A percentile compares a stretch with the other conserved stretches of the same genome.
phyloP scores from a whole-genome alignment of 2,329 filamentous ascomycete genomes.

The Hypoxylon sp. region DNA sequence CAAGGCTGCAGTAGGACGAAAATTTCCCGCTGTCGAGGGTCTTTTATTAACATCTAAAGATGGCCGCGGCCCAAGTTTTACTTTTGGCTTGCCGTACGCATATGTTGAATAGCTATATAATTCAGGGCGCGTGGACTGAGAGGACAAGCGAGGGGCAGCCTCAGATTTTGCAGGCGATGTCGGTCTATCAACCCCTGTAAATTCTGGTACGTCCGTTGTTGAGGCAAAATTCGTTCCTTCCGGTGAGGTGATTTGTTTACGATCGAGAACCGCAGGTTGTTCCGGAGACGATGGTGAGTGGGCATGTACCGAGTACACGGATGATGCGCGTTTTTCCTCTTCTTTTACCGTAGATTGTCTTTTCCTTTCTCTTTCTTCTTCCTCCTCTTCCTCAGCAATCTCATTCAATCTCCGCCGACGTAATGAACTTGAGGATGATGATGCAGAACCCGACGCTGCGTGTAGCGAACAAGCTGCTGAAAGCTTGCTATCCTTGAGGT shows the following conservation, averaged over 20 bases:
- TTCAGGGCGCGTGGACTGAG: slow-evolving; percentile 68
- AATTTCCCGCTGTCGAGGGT: slow-evolving; percentile 73
- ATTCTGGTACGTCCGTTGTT: slow-evolving; percentile 66
- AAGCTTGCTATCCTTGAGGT: slow-evolving; percentile 88
- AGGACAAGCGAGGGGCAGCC: slow-evolving; percentile 62
- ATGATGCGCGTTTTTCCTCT: slow-evolving; percentile 58
- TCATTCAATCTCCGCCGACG: slow-evolving; percentile 85
- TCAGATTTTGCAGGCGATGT: slow-evolving; percentile 63
- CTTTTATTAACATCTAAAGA: slow-evolving; percentile 76
- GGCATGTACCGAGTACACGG: slow-evolving; percentile 46
- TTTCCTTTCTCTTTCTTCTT: slow-evolving; percentile 74
- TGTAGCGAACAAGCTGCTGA: slow-evolving; percentile 91
- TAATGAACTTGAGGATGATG: slow-evolving; percentile 86
- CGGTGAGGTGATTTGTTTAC: slow-evolving; percentile 66
- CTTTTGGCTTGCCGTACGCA: slow-evolving; percentile 78
- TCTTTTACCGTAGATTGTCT: slow-evolving; percentile 69
- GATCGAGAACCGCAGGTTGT: slow-evolving; percentile 65
- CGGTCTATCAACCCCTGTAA: slow-evolving; percentile 64
- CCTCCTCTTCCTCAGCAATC: slow-evolving; percentile 93
- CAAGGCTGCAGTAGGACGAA: slow-evolving; percentile 82
- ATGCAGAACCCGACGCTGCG: slow-evolving; percentile 87
- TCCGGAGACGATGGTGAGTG: slow-evolving; percentile 47
- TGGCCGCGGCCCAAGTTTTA: slow-evolving; percentile 90
- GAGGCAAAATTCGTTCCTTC: slow-evolving; percentile 67
- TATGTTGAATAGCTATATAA: slow-evolving; percentile 66